Percentiles rank a stretch among this genome's conserved stretches.
These are phyloP conservation scores for Haplosporangium sp. DNA, from an alignment of 371 early-diverging fungal species.

Conservation along the genomic window DNA sequence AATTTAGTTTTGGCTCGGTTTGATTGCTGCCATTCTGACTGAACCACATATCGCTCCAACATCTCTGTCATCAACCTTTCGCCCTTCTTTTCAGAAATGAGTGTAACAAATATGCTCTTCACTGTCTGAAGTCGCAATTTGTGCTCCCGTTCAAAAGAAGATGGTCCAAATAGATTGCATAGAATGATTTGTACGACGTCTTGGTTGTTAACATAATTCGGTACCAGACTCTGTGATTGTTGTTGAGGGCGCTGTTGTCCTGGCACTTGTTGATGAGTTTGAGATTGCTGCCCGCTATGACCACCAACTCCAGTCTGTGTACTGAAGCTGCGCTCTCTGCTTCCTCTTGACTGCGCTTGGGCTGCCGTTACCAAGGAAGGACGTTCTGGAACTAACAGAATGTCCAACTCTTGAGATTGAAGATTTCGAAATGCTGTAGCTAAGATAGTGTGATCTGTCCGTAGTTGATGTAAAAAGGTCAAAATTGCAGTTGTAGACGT, in stretches of 20 bases:
- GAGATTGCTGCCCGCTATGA: constrained; percentile 20
- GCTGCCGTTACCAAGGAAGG: constrained; percentile 6
- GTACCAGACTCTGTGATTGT: constrained; percentile 19
- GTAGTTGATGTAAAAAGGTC: constrained; percentile 38
- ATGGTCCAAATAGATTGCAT: constrained; percentile 42
- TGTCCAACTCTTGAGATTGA: constrained; percentile 51
- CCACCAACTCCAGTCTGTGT: constrained; percentile 13
- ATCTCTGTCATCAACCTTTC: constrained; percentile 57
- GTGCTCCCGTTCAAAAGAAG: constrained; percentile 45
- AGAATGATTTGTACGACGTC: constrained; percentile 55
- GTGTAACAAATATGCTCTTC: constrained; percentile 40
- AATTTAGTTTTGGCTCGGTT: constrained; percentile 45
- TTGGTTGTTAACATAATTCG: constrained; percentile 51
- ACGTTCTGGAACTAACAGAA: constrained; percentile 40
- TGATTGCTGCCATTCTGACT: constrained; percentile 54
- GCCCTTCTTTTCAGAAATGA: constrained; percentile 56
- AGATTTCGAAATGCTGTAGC: constrained; percentile 51
- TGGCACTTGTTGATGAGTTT: constrained; percentile 12
- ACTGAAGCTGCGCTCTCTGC: constrained; percentile 36
- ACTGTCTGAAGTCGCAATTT: constrained; percentile 20
- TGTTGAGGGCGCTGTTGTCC: constrained; percentile 9
- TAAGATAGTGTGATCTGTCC: constrained; percentile 45
- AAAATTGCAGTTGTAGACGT: constrained; percentile 35
- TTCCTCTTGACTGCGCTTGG: constrained; percentile 16
- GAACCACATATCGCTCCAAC: constrained; percentile 55